These are phyloP conservation scores for Puccinellia tenuiflora DNA, from an alignment of 176 grass and related monocot genomes.

Conservation along the genomic window DNA sequence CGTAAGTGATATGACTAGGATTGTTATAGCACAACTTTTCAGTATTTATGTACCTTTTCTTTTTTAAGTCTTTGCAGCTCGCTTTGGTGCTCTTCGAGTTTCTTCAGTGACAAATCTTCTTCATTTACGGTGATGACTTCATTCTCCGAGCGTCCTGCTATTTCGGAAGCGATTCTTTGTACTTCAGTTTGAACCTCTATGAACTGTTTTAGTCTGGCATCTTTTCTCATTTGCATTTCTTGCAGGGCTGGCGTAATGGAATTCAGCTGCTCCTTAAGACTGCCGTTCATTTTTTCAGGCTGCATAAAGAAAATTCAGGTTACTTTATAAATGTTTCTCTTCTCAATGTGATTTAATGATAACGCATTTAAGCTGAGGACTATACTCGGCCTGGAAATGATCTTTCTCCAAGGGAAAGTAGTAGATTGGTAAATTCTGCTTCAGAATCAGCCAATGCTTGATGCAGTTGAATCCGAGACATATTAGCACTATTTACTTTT, in stretches of 20 bases:
- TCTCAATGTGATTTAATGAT: neutral
- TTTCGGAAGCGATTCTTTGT: constrained; percentile 74
- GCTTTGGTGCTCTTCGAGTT: constrained; percentile 72
- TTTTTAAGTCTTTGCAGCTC: constrained; percentile 71
- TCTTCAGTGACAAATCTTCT: constrained; percentile 85
- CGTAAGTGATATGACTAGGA: neutral
- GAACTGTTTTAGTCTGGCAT: constrained; percentile 75
- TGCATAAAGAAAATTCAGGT: constrained; percentile 43
- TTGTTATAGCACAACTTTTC: neutral
- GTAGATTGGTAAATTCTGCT: constrained; percentile 88
- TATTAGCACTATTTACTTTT: constrained; percentile 87
- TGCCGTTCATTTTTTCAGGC: constrained; percentile 80
- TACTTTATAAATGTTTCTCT: constrained; percentile 12
- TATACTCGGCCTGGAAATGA: constrained; percentile 74
- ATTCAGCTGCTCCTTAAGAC: constrained; percentile 90
- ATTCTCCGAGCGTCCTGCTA: constrained; percentile 42
- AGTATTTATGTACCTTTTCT: constrained; percentile 64
- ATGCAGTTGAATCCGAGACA: constrained; percentile 74
- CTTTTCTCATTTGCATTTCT: constrained; percentile 92
- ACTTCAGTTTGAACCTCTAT: constrained; percentile 74
- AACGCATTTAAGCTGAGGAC: neutral
- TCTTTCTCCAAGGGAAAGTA: constrained; percentile 95
- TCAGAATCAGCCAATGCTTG: constrained; percentile 94
- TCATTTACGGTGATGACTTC: constrained; percentile 59
- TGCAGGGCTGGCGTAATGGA: constrained; percentile 88